Percentiles rank a stretch among this genome's conserved stretches.
phyloP scores from a whole-genome alignment of 2,329 filamentous ascomycete genomes.

The Colletotrichum tanaceti region DNA sequence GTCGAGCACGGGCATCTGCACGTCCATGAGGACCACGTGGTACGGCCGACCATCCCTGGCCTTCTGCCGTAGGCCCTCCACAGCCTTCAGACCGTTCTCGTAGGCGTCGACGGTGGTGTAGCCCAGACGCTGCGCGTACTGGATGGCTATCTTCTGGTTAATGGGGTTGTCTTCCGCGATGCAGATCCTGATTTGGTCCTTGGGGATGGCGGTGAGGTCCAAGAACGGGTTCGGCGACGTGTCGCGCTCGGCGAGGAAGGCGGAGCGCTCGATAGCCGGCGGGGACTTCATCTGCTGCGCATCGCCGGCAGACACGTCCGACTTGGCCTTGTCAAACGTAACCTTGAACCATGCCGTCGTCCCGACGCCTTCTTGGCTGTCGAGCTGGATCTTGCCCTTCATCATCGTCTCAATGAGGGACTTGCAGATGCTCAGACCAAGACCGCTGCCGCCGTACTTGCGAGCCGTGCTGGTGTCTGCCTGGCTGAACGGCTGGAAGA shows the following conservation, averaged over 20 bases:
- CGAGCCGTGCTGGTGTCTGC: conserved; percentile 90
- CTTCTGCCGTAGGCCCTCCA: conserved; percentile 83
- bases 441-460: conserved; percentile 90
- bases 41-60: conserved; percentile 80
- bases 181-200: conserved; percentile 85
- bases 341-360: conserved; percentile 84
- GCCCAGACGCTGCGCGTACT: conserved; percentile 87
- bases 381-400: conserved; percentile 84
- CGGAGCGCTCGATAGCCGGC: conserved; percentile 51
- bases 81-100: conserved; percentile 87
- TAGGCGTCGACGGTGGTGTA: conserved; percentile 87
- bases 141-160: conserved; percentile 93
- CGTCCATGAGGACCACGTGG: conserved; percentile 94
- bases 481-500: conserved; percentile 94
- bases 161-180: conserved; percentile 96
- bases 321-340: conserved; percentile 83
- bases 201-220: conserved; percentile 78
- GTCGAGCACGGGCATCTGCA: conserved; percentile 94
- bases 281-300: conserved; percentile 55
- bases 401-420: conserved; percentile 93
- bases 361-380: conserved; percentile 78
- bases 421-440: conserved; percentile 94
- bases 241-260: conserved; percentile 52
- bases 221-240: conserved; percentile 60
- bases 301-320: conserved; percentile 69